Conservation (phyloP, 2,329 filamentous ascomycete species). For the Cordyceps farinosa region DNA sequence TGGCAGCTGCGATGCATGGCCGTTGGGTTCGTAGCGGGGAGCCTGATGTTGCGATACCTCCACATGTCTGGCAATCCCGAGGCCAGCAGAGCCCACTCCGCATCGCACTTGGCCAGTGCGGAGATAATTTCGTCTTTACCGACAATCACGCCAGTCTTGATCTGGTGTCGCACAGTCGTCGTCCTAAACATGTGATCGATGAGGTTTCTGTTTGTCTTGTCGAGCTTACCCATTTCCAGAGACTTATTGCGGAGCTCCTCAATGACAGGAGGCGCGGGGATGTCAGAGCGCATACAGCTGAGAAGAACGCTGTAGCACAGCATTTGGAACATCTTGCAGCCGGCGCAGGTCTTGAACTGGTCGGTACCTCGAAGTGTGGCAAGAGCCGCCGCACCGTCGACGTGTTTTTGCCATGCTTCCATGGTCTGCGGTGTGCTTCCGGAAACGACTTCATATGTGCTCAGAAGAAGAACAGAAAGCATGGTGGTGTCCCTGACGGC, state of each 20-base stretch:
- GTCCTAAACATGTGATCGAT: conserved; percentile 43
- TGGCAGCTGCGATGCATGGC: conserved; percentile 43
- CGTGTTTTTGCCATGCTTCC: conserved; percentile 50
- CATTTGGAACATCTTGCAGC: conserved; percentile 52
- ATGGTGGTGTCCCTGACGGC: conserved; percentile 49
- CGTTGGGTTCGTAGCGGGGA: conserved; percentile 38
- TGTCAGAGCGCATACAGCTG: conserved; percentile 47
- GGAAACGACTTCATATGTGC: conserved; percentile 52
- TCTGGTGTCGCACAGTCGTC: conserved; percentile 45
- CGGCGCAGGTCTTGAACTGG: conserved; percentile 44
- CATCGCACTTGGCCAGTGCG: conserved; percentile 39
- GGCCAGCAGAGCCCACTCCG: conserved; percentile 40
- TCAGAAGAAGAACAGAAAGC: conserved; percentile 51
- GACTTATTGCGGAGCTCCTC: conserved; percentile 45
- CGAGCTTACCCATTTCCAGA: conserved; percentile 31
- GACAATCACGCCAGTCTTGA: conserved; percentile 37
- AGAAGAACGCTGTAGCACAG: conserved; percentile 49
- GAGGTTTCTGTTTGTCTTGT: conserved; percentile 41
- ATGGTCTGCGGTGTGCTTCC: conserved; percentile 45
- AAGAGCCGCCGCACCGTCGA: conserved; percentile 50
- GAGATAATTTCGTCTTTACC: conserved; percentile 35
- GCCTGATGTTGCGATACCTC: conserved; percentile 40
- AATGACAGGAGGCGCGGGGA: conserved; percentile 47
- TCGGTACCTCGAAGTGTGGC: conserved; percentile 46
- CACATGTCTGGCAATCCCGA: conserved; percentile 38